phyloP scores from a whole-genome alignment of 169 alveolate species.

The Perkinsus marinus region DNA sequence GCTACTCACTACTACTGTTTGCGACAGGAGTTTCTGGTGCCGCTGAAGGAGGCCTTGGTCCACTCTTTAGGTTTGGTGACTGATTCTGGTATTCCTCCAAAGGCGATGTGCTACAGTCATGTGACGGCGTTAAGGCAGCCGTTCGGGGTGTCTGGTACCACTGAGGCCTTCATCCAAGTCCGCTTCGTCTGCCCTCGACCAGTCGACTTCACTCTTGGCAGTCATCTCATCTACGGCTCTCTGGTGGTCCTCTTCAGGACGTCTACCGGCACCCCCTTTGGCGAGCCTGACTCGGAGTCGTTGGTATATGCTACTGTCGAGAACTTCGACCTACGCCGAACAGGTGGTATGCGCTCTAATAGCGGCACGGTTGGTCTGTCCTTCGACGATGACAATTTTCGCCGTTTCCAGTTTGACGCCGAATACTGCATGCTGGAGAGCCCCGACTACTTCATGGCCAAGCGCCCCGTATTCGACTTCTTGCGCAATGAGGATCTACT shows the following conservation, averaged over 20 bases:
- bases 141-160: neutral
- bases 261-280: neutral
- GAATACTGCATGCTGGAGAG: neutral
- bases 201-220: neutral
- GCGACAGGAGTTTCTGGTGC: neutral
- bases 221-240: neutral
- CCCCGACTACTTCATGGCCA: neutral
- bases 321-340: neutral
- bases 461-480: neutral
- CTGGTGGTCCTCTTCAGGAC: neutral
- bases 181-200: neutral
- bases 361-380: neutral
- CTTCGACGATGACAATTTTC: neutral
- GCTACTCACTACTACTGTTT: neutral
- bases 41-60: neutral
- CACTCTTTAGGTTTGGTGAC: neutral
- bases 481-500: neutral
- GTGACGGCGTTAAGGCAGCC: neutral
- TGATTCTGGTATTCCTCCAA: neutral
- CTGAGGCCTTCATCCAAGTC: neutral
- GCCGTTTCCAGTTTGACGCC: neutral
- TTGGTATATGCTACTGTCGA: neutral
- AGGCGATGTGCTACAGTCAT: neutral
- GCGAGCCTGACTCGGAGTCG: neutral
- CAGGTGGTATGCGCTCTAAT: neutral